Base-by-base conservation (phyloP, 805 yeast species). In the Peterozyma toletana region DNA sequence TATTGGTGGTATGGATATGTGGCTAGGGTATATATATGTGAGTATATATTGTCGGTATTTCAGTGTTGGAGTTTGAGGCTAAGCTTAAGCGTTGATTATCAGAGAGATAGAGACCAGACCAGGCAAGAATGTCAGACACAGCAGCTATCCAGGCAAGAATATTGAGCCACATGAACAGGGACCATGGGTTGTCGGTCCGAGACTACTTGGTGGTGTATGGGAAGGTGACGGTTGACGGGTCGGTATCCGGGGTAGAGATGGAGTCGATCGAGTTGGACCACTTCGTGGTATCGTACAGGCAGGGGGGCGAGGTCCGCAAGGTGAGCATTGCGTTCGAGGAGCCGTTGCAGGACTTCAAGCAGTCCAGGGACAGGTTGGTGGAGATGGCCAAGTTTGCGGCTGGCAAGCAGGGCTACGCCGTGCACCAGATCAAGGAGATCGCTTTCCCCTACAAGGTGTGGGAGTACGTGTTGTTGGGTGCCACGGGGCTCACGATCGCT, bases 361-460 rank as follows among this genome's bases (percentile, higher is more conserved):
- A 83, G 42, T 73, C 81, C 2, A 64, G 80, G 39, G 62, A 51
- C 1, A 73, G 74, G 50, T 66, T 88, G 41, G 78, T 82, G 14
- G 68, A 72, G 16, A 84, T 89, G 95, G 93, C 95, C 31, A 75
- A 77, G 53, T 71, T 70, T 35, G 78, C 91, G 2, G 95, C 96
- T 3, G 61, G 55, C 3, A 73, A 76, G 47, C 64, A 83, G 45
- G 82, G 82, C 2, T 74, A 63, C 50, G 75, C 89, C 2, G 80
- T 78, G 47, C 58, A 68, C 43, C 78, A 71, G 51, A 60, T 85
- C 45, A 65, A 66, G 35, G 71, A 68, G 36, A 70, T 71, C 35
- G 44, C 59, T 10, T 60, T 65, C 39, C 87, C 89, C 1, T 35
- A 50, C 7, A 42, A 43, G 17, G 3, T 45, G 0, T 38, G 48